These are phyloP conservation scores for Metarhizium brunneum DNA, from an alignment of 2,329 filamentous ascomycete species.

Conservation along the genomic window DNA sequence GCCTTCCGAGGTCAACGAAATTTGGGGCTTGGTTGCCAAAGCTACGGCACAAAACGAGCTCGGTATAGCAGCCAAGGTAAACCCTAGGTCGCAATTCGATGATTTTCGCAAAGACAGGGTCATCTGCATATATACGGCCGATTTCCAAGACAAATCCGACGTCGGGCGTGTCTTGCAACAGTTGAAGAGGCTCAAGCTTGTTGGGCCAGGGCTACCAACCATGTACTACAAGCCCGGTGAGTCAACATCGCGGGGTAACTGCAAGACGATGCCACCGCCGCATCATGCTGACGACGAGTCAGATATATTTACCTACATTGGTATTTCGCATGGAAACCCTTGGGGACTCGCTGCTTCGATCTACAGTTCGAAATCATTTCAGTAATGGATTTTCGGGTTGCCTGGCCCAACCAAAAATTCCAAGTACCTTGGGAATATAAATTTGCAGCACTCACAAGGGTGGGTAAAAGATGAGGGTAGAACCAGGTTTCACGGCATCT, in stretches of 20 bases:
- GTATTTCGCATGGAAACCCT: constrained; percentile 49
- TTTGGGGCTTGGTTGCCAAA: constrained; percentile 58
- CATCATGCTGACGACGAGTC: background rate
- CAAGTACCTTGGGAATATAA: background rate
- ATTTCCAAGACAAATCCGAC: constrained; percentile 62
- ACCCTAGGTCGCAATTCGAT: constrained; percentile 40
- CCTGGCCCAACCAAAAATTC: background rate
- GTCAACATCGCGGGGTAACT: constrained; percentile 14
- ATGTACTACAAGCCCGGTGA: constrained; percentile 74
- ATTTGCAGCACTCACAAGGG: background rate
- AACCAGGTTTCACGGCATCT: background rate
- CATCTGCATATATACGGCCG: constrained; percentile 69
- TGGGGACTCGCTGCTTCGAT: constrained; percentile 54
- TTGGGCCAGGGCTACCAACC: constrained; percentile 32
- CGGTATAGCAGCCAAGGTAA: constrained; percentile 64
- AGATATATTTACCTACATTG: constrained; percentile 62
- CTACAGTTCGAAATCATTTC: constrained; percentile 32
- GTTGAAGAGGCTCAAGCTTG: constrained; percentile 53
- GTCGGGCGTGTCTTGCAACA: constrained; percentile 56
- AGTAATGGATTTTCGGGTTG: background rate
- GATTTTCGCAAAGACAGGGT: constrained; percentile 38
- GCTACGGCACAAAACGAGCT: constrained; percentile 61
- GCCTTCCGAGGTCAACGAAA: constrained; percentile 42
- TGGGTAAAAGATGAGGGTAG: background rate
- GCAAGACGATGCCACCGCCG: background rate